Conservation (phyloP, 352 stramenopile genomes). For the Phytopythium montanum region DNA sequence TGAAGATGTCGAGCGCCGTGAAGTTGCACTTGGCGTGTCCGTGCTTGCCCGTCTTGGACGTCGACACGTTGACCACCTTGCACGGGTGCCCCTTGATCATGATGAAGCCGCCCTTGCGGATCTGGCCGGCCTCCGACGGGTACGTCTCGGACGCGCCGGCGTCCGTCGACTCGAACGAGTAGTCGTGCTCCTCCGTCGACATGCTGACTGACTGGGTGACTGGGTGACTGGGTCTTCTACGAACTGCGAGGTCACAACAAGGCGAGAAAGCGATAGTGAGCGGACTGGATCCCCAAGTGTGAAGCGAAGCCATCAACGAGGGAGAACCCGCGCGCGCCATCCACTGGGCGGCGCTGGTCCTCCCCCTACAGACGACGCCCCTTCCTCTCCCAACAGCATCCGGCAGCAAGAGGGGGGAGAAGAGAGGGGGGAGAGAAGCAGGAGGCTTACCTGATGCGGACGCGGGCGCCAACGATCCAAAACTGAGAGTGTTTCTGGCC, state of each 20-base stretch:
- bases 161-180: constrained; percentile 93
- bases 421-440: neutral
- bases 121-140: constrained; percentile 98
- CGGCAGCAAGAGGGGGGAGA: neutral
- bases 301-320: neutral
- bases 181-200: constrained; percentile 60
- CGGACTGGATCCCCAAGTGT: neutral
- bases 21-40: constrained; percentile 99
- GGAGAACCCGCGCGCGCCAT: neutral
- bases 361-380: too few species aligned
- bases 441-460: constrained; percentile 39
- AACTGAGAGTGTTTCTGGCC: constrained; percentile 32
- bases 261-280: constrained; percentile 7
- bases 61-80: constrained; percentile 98
- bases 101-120: constrained; percentile 99
- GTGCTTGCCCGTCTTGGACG: constrained; percentile 99
- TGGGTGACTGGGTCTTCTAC: neutral
- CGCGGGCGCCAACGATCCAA: constrained; percentile 38
- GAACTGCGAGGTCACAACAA: neutral
- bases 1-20: constrained; percentile 99
- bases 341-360: neutral
- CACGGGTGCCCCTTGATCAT: constrained; percentile 99
- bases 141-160: constrained; percentile 97
- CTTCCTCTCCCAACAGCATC: neutral
- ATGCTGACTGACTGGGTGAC: constrained; percentile 17